Evolutionary conservation across 2,329 filamentous ascomycete genomes (phyloP).

Genomic region (Zymoseptoria ardabiliae): DNA sequence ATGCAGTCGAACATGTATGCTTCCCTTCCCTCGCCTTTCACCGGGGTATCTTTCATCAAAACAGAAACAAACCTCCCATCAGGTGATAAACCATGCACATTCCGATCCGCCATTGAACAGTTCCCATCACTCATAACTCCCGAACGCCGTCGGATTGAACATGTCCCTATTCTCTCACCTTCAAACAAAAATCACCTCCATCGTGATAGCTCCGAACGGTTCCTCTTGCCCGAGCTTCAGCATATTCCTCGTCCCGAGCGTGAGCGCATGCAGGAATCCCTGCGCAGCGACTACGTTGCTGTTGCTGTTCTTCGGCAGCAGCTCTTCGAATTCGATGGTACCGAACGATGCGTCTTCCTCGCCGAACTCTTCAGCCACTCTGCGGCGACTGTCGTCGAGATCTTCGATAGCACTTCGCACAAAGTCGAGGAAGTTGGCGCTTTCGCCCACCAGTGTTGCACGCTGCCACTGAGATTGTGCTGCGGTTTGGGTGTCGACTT

Average conservation of each 20-base stretch:
- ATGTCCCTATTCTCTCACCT: not conserved
- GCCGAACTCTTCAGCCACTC: slow-evolving; percentile 24
- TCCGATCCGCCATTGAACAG: not conserved
- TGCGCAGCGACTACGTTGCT: slow-evolving; percentile 60
- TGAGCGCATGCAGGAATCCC: slow-evolving; percentile 67
- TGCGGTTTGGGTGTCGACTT: slow-evolving; percentile 45
- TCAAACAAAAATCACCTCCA: slow-evolving; percentile 10
- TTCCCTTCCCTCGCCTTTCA: not conserved
- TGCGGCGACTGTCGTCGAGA: slow-evolving; percentile 14
- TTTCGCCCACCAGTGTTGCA: slow-evolving; percentile 51
- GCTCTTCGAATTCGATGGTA: slow-evolving; percentile 57
- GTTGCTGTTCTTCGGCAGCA: slow-evolving; percentile 55
- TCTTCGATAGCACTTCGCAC: slow-evolving; percentile 41
- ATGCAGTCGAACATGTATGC: not conserved
- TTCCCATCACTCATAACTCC: not conserved
- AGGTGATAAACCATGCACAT: not conserved
- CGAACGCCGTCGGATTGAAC: not conserved
- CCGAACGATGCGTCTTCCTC: slow-evolving; percentile 23
- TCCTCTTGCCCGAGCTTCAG: slow-evolving; percentile 48
- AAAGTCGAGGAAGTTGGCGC: slow-evolving; percentile 56
- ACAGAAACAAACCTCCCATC: not conserved
- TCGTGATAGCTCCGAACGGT: slow-evolving; percentile 30
- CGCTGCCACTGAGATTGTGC: slow-evolving; percentile 43
- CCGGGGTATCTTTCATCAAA: not conserved
- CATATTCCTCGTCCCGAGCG: slow-evolving; percentile 47